A percentile compares a stretch with the other conserved stretches of the same genome.
These are phyloP conservation scores for Penicillium flavigenum DNA, from an alignment of 495 filamentous ascomycete genomes.

Conservation along the genomic window DNA sequence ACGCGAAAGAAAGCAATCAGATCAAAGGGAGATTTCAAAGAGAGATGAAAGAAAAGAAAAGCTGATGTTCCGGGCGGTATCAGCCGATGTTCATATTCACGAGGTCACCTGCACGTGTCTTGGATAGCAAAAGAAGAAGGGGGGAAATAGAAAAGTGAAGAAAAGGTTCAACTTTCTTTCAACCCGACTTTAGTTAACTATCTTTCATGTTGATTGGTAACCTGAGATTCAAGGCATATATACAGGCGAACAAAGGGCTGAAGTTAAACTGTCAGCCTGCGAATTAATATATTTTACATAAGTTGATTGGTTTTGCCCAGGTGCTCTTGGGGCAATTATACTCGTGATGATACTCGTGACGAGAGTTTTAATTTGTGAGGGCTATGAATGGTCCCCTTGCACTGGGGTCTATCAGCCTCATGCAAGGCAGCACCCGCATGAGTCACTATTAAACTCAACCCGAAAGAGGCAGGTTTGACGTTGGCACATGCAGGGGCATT, in stretches of 20 bases:
- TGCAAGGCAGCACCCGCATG: constrained; percentile 12
- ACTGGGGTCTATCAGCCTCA: constrained; percentile 4
- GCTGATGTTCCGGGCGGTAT: constrained; percentile 13
- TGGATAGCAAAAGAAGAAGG: neutral
- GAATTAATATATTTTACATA: neutral
- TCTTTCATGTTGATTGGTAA: neutral
- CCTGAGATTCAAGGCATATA: neutral
- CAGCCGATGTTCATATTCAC: constrained; percentile 11
- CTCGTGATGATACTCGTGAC: neutral
- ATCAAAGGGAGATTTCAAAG: constrained; percentile 4
- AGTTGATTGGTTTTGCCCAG: neutral
- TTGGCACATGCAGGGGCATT: constrained; percentile 8
- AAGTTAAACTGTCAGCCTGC: neutral
- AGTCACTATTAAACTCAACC: constrained; percentile 11
- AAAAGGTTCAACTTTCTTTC: neutral
- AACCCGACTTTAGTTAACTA: neutral
- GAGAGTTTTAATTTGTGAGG: neutral
- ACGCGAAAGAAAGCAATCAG: neutral
- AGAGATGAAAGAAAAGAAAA: constrained; percentile 7
- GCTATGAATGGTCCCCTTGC: constrained; percentile 8
- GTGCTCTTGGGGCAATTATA: neutral
- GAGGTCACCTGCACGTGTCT: constrained; percentile 2
- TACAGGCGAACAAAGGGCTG: neutral
- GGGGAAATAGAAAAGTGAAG: too few species aligned
- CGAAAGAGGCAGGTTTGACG: neutral